phyloP scores from a whole-genome alignment of 2,329 filamentous ascomycete genomes.

The Corniculantispora saksenae region DNA sequence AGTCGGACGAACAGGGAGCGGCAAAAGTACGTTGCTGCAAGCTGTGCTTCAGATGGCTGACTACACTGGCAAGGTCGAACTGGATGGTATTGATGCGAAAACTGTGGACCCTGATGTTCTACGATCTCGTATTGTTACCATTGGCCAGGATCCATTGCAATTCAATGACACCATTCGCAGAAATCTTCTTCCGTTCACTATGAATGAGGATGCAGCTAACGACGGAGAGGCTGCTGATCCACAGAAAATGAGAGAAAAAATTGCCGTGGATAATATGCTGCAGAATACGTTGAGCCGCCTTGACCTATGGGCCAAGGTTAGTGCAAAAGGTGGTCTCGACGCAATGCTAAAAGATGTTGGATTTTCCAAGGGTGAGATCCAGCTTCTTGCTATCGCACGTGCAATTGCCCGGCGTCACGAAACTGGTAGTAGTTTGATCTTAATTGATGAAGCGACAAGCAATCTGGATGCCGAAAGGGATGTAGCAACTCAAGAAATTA shows the following conservation, averaged over 20 bases:
- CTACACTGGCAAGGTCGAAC: slow-evolving; percentile 31
- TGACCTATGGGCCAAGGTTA: slow-evolving; percentile 39
- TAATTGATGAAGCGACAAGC: slow-evolving; percentile 6
- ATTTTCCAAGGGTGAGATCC: slow-evolving; percentile 31
- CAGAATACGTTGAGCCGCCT: slow-evolving; percentile 42
- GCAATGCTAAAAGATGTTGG: slow-evolving; percentile 30
- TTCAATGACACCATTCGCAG: slow-evolving; percentile 44
- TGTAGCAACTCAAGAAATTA: background rate
- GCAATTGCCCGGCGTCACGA: slow-evolving; percentile 22
- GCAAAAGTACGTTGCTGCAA: slow-evolving; percentile 46
- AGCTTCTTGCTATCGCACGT: background rate
- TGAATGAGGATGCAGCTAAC: background rate
- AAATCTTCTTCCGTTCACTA: slow-evolving; percentile 35
- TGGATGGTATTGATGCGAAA: slow-evolving; percentile 44
- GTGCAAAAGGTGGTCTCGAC: slow-evolving; percentile 35
- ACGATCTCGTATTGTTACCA: slow-evolving; percentile 41
- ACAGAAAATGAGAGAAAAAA: slow-evolving; percentile 22
- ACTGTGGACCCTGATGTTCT: slow-evolving; percentile 40
- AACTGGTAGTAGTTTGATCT: background rate
- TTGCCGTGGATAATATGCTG: slow-evolving; percentile 24
- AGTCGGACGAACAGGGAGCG: background rate
- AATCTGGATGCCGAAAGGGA: background rate
- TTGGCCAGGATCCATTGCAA: slow-evolving; percentile 49
- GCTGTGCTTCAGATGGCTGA: slow-evolving; percentile 49
- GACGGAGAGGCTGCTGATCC: background rate